Evolutionary conservation across 139 green algal species (phyloP), one percentile per base, ranked within the genome.

Genomic region (Pleodorina starrii): DNA sequence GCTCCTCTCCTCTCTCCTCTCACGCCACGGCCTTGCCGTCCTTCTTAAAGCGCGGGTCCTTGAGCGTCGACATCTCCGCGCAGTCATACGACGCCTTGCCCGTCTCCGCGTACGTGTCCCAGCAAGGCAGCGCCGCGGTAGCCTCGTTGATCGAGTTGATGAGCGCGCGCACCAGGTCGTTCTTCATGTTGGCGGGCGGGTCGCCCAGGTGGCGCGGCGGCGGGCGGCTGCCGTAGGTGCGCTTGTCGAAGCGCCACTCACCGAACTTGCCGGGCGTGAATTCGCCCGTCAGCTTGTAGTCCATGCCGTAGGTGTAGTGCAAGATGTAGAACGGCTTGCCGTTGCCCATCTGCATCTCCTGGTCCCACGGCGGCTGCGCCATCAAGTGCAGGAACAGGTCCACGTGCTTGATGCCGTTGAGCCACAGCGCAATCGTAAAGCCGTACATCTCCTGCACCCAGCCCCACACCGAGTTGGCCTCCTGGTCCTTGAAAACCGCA

Each of bases 271-370:
- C 96, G 23, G 94, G 94, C 32, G 93, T 97, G 91, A 97, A 97
- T 63, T 91, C 82, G 66, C 92, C 93, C 88, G 69, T 75, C 2
- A 89, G 63, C 76, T 91, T 96, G 93, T 97, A 99, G 92, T 99
- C 97, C 89, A 96, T 97, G 77, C 97, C 97, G 86, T 99, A 99
- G 5, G 98, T 99, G 94, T 98, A 99, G 92, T 99, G 98, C 69
- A 99, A 92, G 59, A 99, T 96, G 94, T 98, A 98, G 92, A 94
- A 97, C 29, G 92, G 91, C 80, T 91, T 92, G 60, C 50, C 72
- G 40, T 86, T 82, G 5, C 88, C 51, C 75, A 93, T 85, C 75
- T 92, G 36, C 75, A 96, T 68, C 1, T 91, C 89, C n/a, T 68
- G 93, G 93, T 99, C 98, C 93, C 94, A 99, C 10, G 98, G 98